A percentile compares a stretch with the other conserved stretches of the same genome.
These are phyloP conservation scores for Agrostemma githago DNA, from an alignment of 148 eudicot species.

Conservation along the genomic window DNA sequence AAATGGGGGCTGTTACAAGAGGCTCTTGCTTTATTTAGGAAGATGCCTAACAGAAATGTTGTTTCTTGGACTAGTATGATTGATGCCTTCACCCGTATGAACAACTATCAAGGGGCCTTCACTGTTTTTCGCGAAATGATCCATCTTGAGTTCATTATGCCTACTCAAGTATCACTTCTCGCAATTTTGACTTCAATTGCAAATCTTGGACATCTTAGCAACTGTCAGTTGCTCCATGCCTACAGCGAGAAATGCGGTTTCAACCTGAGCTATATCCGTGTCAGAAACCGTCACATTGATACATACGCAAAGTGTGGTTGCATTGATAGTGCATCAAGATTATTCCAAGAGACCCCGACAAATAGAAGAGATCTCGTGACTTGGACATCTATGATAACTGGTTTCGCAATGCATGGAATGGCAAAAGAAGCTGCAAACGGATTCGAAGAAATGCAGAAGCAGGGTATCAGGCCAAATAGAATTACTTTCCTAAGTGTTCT, in stretches of 20 bases:
- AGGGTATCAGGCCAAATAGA: constrained; percentile 44
- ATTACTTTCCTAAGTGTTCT: constrained; percentile 57
- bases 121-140: constrained; percentile 45
- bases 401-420: constrained; percentile 66
- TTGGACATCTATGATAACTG: constrained; percentile 63
- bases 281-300: constrained; percentile 51
- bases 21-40: constrained; percentile 43
- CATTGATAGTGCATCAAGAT: constrained; percentile 36
- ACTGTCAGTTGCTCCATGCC: constrained; percentile 43
- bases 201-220: constrained; percentile 40
- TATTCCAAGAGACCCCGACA: constrained; percentile 33
- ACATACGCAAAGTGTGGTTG: constrained; percentile 63
- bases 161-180: constrained; percentile 47
- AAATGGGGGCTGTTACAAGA: constrained; percentile 38
- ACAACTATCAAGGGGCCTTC: constrained; percentile 35
- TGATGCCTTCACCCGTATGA: constrained; percentile 45
- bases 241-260: constrained; percentile 45
- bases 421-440: constrained; percentile 45
- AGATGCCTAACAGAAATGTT: constrained; percentile 46
- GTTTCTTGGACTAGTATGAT: constrained; percentile 73
- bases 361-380: constrained; percentile 45
- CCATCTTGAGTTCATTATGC: constrained; percentile 34
- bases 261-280: constrained; percentile 29
- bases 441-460: constrained; percentile 37
- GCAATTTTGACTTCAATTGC: constrained; percentile 46